Evolutionary conservation across 257 asterid species (phyloP), one percentile per base, ranked within the genome.

Genomic region (Knoxia roxburghii): DNA sequence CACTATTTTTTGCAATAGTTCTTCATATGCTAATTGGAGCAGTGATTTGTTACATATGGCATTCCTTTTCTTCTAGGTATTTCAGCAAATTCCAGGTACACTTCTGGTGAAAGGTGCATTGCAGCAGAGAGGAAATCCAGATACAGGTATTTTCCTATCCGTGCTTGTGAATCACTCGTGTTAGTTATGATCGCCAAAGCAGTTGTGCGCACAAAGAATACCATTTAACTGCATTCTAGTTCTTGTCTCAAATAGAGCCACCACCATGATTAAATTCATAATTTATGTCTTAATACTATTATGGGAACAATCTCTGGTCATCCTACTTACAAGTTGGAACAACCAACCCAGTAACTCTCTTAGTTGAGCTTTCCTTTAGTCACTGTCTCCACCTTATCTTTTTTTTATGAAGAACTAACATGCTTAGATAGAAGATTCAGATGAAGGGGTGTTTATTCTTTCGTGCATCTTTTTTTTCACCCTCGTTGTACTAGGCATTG

Each of bases 71-170:
- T n/a, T 75, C 23, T 72, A 87, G 98, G 92, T 93, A 62, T 93
- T 93, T 72, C 91, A 93, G 86, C 96, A 86, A 75, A 89, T 76
- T 62, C 95, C 97, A 20, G 99, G 97, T 39, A 85, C 94, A 23
- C 91, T 90, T 64, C 52, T 93, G 82, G 81, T 88, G 62, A 84
- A 61, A 77, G 97, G 96, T 71, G 71, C 78, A 49, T 73, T 85
- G 82, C 80, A 75, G 57, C 86, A 86, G 65, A 81, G 68, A 69
- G 78, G 76, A 72, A 82, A 80, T 80, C 71, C 89, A 76, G 21
- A 51, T 61, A 72, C 88, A 80, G 96, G 97, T 82, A 46, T 53
- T 68, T 26, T 72, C 74, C 50, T 11, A 52, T 40, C 51, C 27
- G 18, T 54, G 23, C 46, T 51, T 13, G 32, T 37, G 17, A 15